Evolutionary conservation across 163 green algal species (phyloP).

Genomic region (Trebouxia gelatinosa): DNA sequence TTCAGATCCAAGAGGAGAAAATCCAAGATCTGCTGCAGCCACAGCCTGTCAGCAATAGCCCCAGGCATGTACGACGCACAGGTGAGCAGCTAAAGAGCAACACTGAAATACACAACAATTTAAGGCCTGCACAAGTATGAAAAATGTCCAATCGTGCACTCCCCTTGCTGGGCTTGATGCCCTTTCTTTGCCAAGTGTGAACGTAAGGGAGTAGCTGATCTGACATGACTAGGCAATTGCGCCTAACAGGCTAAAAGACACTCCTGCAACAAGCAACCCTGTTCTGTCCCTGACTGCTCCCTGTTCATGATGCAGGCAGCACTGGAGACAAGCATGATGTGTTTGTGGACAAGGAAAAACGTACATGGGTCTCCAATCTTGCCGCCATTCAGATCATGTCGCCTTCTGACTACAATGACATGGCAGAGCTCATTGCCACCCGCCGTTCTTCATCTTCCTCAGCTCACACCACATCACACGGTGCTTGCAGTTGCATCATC

Average conservation of each 20-base stretch:
- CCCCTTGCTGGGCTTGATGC: no score
- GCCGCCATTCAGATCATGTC: neutral
- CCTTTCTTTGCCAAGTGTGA: no score
- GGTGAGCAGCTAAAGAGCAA: no score
- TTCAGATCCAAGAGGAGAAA: constrained; percentile 2
- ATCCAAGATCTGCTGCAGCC: constrained; percentile 11
- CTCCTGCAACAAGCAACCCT: no score
- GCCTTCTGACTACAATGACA: neutral
- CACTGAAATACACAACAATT: no score
- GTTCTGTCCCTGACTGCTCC: no score
- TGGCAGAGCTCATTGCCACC: neutral
- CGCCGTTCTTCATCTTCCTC: neutral
- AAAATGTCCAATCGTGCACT: no score
- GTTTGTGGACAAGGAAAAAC: constrained; percentile 16
- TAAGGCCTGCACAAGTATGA: no score
- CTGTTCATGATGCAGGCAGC: neutral
- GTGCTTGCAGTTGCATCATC: neutral
- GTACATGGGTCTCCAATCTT: constrained; percentile 21
- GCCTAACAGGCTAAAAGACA: no score
- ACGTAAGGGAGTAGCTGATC: no score
- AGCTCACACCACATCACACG: neutral
- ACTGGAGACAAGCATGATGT: neutral
- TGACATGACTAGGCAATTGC: no score
- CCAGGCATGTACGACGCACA: neutral
- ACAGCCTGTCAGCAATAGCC: neutral